Conservation (phyloP, 2,329 filamentous ascomycete species). For the Pseudocercospora cruenta region DNA sequence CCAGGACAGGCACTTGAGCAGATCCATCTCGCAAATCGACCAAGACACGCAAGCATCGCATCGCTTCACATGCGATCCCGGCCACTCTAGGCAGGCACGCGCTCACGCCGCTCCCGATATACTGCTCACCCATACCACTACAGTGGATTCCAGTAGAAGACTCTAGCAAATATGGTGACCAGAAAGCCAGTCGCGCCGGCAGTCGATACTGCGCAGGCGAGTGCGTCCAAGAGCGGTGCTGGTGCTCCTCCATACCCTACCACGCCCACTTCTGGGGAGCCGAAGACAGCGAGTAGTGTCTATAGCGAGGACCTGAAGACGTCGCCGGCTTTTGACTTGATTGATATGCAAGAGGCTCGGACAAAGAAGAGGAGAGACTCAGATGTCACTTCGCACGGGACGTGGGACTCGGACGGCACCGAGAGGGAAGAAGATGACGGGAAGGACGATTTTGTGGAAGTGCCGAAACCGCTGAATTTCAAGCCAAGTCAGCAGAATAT, state of each 20-base stretch:
- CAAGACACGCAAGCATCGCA: conserved; percentile 2
- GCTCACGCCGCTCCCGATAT: background rate
- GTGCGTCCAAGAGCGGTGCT: conserved; percentile 31
- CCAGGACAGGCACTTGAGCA: background rate
- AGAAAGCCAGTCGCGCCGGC: conserved; percentile 45
- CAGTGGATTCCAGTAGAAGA: background rate
- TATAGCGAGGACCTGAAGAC: conserved; percentile 41
- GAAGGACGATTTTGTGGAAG: conserved; percentile 26
- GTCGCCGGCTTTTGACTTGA: conserved; percentile 47
- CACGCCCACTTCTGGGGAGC: conserved; percentile 41
- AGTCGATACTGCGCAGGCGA: conserved; percentile 46
- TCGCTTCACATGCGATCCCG: conserved; percentile 4
- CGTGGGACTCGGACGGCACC: conserved; percentile 39
- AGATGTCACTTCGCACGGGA: conserved; percentile 40
- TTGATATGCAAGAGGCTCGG: conserved; percentile 37
- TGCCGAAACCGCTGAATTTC: conserved; percentile 37
- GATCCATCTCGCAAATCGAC: background rate
- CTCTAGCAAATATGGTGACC: conserved; percentile 45
- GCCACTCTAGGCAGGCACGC: conserved; percentile 13
- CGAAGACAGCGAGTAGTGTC: conserved; percentile 33
- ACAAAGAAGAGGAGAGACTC: conserved; percentile 39
- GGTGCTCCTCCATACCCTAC: conserved; percentile 52
- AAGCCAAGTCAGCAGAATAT: conserved; percentile 31
- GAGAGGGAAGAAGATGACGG: conserved; percentile 20
- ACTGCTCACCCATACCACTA: background rate